Conservation (phyloP, 495 filamentous ascomycete species). For the Hypoxylon lenormandii region DNA sequence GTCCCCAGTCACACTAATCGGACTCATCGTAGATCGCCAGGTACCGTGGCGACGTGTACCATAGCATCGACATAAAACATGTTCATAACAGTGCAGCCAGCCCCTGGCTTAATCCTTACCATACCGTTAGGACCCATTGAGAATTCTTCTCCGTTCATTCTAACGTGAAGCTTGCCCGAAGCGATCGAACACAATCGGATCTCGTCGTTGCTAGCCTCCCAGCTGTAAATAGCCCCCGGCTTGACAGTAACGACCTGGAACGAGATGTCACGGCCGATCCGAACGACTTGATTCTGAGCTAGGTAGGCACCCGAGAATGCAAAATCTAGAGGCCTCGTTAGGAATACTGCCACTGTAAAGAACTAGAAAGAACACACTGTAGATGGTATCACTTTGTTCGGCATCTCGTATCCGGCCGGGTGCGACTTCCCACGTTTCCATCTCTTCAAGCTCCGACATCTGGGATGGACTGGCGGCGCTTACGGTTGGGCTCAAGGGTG, state of each 20-base stretch:
- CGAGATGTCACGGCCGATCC: slow-evolving; percentile 49
- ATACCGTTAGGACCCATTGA: slow-evolving; percentile 54
- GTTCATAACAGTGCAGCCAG: slow-evolving; percentile 47
- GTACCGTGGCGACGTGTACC: slow-evolving; percentile 49
- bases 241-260: slow-evolving; percentile 53
- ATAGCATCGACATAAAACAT: slow-evolving; percentile 53
- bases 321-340: slow-evolving; percentile 37
- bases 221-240: slow-evolving; percentile 40
- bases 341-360: not conserved
- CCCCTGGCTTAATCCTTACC: slow-evolving; percentile 48
- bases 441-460: slow-evolving; percentile 56
- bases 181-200: slow-evolving; percentile 53
- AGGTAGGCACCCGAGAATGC: slow-evolving; percentile 59
- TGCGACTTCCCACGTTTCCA: slow-evolving; percentile 56
- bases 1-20: no score
- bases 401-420: slow-evolving; percentile 46
- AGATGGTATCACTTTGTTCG: slow-evolving; percentile 11
- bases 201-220: slow-evolving; percentile 36
- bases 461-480: slow-evolving; percentile 15
- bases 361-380: slow-evolving; percentile 42
- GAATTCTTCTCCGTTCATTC: slow-evolving; percentile 49
- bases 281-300: slow-evolving; percentile 40
- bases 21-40: slow-evolving; percentile 26
- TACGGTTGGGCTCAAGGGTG: no score
- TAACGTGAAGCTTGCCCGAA: slow-evolving; percentile 53